phyloP scores from a whole-genome alignment of 805 yeast species.

The Yarrowia divulgata region DNA sequence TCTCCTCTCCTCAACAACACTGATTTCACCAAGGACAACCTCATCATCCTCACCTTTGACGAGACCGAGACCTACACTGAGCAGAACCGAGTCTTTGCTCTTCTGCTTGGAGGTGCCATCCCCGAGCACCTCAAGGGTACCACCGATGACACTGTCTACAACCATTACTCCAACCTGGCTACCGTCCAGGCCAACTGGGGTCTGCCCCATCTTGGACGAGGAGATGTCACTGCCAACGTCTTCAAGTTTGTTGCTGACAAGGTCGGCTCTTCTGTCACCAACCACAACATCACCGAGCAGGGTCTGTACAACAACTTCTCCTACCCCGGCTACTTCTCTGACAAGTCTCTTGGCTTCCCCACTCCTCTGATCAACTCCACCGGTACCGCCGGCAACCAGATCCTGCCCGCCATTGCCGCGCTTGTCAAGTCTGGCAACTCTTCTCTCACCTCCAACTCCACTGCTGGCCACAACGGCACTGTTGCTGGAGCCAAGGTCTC shows the following conservation, averaged over 20 bases:
- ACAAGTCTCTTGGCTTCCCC: slow-evolving; percentile 30
- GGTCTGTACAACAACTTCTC: slow-evolving; percentile 30
- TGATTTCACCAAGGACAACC: slow-evolving; percentile 58
- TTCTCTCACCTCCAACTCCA: slow-evolving; percentile 1
- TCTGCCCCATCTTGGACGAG: slow-evolving; percentile 59
- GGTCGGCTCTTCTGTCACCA: slow-evolving; percentile 42
- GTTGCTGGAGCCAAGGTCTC: slow-evolving; percentile 10
- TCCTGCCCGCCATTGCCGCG: slow-evolving; percentile 27
- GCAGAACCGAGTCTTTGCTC: slow-evolving; percentile 57
- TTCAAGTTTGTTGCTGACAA: slow-evolving; percentile 55
- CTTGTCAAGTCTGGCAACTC: slow-evolving; percentile 10
- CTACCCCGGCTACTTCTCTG: slow-evolving; percentile 29
- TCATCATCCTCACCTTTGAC: slow-evolving; percentile 59
- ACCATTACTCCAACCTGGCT: slow-evolving; percentile 60
- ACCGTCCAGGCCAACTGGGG: slow-evolving; percentile 61
- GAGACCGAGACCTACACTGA: slow-evolving; percentile 56
- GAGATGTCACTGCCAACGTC: slow-evolving; percentile 60
- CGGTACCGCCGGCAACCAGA: slow-evolving; percentile 21
- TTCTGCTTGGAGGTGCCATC: slow-evolving; percentile 59
- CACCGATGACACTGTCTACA: slow-evolving; percentile 57
- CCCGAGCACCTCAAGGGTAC: slow-evolving; percentile 55
- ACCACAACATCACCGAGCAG: slow-evolving; percentile 21
- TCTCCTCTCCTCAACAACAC: slow-evolving; percentile 55
- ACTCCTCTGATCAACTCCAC: slow-evolving; percentile 24
- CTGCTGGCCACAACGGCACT: slow-evolving; percentile 5